Evolutionary conservation across 176 grass and related monocot genomes (phyloP).

Genomic region (Zoysia pacifica): DNA sequence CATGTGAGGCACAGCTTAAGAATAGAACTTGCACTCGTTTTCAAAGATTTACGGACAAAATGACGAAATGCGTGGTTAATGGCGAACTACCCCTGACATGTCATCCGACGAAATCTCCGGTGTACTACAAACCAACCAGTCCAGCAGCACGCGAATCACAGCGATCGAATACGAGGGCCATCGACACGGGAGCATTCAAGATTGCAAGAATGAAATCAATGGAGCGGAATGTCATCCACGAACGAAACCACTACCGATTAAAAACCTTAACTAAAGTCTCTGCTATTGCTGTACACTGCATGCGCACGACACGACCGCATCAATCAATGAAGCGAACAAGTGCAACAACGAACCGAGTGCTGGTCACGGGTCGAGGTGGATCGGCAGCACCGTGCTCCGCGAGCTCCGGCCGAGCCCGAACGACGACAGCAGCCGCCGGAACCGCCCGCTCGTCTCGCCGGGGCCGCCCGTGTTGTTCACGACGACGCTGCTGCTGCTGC

Average conservation of each 20-base stretch:
- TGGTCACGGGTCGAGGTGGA: conserved; percentile 66
- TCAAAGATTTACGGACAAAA: too few relatives aligned
- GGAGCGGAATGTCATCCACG: neutral
- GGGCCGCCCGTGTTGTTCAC: neutral
- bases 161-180: too few relatives aligned
- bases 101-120: too few relatives aligned
- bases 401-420: conserved; percentile 91
- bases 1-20: too few relatives aligned
- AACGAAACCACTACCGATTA: neutral
- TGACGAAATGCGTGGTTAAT: too few relatives aligned
- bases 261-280: neutral
- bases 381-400: conserved; percentile 75
- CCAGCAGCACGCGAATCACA: too few relatives aligned
- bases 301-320: conserved; percentile 20
- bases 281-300: conserved; percentile 53
- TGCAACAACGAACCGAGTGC: neutral
- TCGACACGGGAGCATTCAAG: too few relatives aligned
- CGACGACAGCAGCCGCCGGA: conserved; percentile 73
- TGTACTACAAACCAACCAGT: too few relatives aligned
- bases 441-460: conserved; percentile 65
- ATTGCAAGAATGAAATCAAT: too few relatives aligned
- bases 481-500: conserved; percentile 22
- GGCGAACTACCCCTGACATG: too few relatives aligned
- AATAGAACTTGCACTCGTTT: too few relatives aligned
- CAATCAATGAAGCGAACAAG: conserved; percentile 15